phyloP scores from a whole-genome alignment of 768 basidiomycete species.

The Mycena metata region DNA sequence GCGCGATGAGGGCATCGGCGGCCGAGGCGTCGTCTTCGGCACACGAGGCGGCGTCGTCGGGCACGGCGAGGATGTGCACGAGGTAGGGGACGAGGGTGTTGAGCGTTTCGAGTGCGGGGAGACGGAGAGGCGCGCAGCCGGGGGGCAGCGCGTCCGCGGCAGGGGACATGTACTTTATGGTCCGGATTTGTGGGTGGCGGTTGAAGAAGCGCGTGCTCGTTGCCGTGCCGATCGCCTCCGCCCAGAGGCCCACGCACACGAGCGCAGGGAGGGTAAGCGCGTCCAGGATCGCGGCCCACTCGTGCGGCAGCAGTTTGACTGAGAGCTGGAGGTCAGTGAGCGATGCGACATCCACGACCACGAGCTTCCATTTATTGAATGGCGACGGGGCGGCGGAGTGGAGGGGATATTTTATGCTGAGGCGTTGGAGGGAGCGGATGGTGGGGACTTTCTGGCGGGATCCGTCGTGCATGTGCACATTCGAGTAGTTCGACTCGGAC shows the following conservation, averaged over 20 bases:
- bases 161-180: conserved; percentile 24
- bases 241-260: conserved; percentile 20
- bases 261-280: conserved; percentile 25
- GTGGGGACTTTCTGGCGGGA: conserved; percentile 23
- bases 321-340: conserved; percentile 29
- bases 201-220: conserved; percentile 25
- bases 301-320: conserved; percentile 18
- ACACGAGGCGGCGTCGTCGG: not conserved
- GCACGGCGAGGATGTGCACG: conserved; percentile 8
- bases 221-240: conserved; percentile 22
- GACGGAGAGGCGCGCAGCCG: conserved; percentile 4
- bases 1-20: not conserved
- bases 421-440: conserved; percentile 17
- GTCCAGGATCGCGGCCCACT: conserved; percentile 29
- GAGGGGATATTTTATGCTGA: conserved; percentile 16
- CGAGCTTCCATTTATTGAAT: conserved; percentile 25
- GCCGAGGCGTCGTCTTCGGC: not conserved
- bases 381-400: not conserved
- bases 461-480: conserved; percentile 27
- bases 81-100: conserved; percentile 23
- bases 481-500: conserved; percentile 3
- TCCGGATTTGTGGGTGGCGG: conserved; percentile 19
- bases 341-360: conserved; percentile 9
- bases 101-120: conserved; percentile 20
- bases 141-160: not conserved